These are phyloP conservation scores for Syzygium jambos DNA, from an alignment of 345 rosid species.

Conservation along the genomic window DNA sequence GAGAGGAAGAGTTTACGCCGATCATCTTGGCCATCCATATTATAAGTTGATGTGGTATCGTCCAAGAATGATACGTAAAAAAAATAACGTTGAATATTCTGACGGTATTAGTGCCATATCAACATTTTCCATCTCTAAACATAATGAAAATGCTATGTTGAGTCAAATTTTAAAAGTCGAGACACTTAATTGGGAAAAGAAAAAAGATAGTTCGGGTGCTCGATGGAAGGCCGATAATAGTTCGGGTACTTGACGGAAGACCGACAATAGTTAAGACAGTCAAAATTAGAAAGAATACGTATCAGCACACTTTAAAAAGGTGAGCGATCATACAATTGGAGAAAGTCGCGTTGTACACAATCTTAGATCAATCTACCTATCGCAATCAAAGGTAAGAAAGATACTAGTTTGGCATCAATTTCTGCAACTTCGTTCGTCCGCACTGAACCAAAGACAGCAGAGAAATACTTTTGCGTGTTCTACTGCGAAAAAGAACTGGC, in stretches of 20 bases:
- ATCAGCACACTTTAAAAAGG: neutral
- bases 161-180: neutral
- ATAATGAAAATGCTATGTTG: neutral
- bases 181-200: too few relatives aligned
- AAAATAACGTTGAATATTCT: accelerated
- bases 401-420: neutral
- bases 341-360: neutral
- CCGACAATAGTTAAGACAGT: neutral
- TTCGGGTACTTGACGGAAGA: too few relatives aligned
- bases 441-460: neutral
- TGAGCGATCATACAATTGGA: neutral
- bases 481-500: neutral
- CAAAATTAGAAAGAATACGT: neutral
- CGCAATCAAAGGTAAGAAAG: neutral
- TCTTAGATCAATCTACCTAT: neutral
- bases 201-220: too few relatives aligned
- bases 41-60: accelerated
- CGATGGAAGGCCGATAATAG: too few relatives aligned
- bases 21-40: accelerated
- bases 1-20: accelerated
- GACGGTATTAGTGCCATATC: too few relatives aligned
- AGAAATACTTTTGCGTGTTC: neutral
- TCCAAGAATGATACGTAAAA: too few relatives aligned
- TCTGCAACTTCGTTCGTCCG: neutral
- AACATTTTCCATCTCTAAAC: too few relatives aligned